Conservation (phyloP, 345 rosid species). For the Aquilaria sinensis region DNA sequence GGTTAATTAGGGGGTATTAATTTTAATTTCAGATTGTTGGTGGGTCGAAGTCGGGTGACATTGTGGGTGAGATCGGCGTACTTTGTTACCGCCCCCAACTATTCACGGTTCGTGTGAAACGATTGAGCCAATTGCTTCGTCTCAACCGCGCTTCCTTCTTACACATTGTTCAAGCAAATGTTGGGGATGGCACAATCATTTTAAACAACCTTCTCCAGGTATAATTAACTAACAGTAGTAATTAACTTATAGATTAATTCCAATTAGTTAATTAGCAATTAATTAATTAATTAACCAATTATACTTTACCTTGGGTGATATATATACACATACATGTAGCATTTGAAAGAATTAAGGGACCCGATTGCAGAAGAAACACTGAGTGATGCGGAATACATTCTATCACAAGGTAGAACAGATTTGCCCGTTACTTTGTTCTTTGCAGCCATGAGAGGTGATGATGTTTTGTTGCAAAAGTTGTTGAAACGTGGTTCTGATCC, state of each 20-base stretch:
- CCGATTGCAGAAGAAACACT: constrained; percentile 50
- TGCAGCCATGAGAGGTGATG: constrained; percentile 76
- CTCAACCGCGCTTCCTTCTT: constrained; percentile 65
- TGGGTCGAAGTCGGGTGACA: constrained; percentile 65
- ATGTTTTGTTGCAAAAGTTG: constrained; percentile 56
- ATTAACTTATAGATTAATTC: background rate
- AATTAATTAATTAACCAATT: background rate
- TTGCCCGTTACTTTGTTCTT: constrained; percentile 66
- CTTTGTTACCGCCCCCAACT: constrained; percentile 81
- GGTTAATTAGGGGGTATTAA: too few relatives aligned
- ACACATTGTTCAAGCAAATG: constrained; percentile 64
- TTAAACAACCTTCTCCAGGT: constrained; percentile 84
- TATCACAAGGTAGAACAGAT: constrained; percentile 68
- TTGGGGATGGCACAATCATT: constrained; percentile 78
- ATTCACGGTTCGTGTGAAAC: constrained; percentile 69
- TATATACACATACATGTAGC: constrained; percentile 30
- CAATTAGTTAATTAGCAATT: background rate
- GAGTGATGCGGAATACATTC: constrained; percentile 53
- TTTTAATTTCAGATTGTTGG: constrained; percentile 41
- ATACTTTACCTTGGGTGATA: background rate
- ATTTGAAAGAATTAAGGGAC: constrained; percentile 52
- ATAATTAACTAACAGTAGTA: background rate
- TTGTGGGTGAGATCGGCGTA: constrained; percentile 69
- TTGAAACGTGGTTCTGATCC: constrained; percentile 60
- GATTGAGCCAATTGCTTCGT: constrained; percentile 77